These are phyloP conservation scores for Mantamonas sphyraenae DNA, from an alignment of 78 protist species.

Conservation along the genomic window DNA sequence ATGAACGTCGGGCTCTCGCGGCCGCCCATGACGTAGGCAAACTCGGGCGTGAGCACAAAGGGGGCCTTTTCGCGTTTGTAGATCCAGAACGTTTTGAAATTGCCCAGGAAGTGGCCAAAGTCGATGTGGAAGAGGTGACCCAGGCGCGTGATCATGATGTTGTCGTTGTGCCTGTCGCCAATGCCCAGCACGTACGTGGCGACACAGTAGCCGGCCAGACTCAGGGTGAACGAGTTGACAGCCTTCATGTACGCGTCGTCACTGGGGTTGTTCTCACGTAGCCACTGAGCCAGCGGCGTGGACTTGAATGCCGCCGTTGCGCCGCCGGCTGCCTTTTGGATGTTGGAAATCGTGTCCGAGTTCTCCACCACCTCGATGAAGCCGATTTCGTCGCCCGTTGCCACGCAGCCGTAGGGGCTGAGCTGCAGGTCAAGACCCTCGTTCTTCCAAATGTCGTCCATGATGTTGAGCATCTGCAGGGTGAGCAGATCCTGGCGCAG, in stretches of 20 bases:
- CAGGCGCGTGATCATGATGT: constrained; percentile 72
- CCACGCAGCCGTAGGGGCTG: constrained; percentile 55
- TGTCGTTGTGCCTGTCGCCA: constrained; percentile 96
- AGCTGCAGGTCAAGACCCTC: constrained; percentile 68
- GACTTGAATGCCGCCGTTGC: constrained; percentile 54
- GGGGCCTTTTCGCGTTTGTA: constrained; percentile 86
- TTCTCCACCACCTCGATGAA: constrained; percentile 81
- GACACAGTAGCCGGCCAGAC: constrained; percentile 89
- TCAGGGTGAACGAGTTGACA: constrained; percentile 51
- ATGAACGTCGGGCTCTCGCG: constrained; percentile 42
- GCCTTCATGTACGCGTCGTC: constrained; percentile 14
- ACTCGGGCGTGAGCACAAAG: constrained; percentile 89
- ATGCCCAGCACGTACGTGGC: constrained; percentile 96
- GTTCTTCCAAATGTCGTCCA: constrained; percentile 77
- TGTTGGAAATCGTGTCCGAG: constrained; percentile 69
- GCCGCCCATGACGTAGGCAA: constrained; percentile 72
- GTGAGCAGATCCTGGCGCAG: constrained; percentile 93
- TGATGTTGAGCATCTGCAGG: constrained; percentile 71
- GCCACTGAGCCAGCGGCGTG: constrained; percentile 29
- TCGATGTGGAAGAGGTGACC: constrained; percentile 81
- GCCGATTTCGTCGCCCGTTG: constrained; percentile 72
- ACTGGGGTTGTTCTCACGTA: constrained; percentile 4
- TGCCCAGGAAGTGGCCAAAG: constrained; percentile 93
- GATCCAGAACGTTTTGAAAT: constrained; percentile 39
- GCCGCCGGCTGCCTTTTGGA: constrained; percentile 53